Base-by-base conservation (phyloP, 2,329 filamentous ascomycete species). In the Epichloe gansuensis region DNA sequence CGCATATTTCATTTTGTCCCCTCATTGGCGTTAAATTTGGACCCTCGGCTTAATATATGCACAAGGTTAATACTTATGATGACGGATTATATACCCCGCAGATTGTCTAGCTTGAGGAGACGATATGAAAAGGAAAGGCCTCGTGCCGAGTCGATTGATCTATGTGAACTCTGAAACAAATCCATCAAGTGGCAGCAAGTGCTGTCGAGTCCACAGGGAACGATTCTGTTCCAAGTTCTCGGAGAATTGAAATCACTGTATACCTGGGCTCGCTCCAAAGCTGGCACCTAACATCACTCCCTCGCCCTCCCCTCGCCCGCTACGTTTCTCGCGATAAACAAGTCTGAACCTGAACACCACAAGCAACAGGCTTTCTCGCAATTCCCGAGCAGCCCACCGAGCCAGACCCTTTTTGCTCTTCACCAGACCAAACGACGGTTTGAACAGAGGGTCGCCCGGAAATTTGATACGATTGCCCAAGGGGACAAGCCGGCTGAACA, bases 341-440 rank as follows among this genome's bases (percentile, higher is more conserved):
- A 13, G 54, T 51, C 31, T 54, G 37, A 48, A 43, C 25, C 12
- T 51, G 38, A 7, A 54, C 52, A 34, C 38, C 41, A 28, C 28
- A 28, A 15, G 44, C 25, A 4, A 41, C 21, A 9, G 44, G 17
- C 13, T 54, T 48, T n/a, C 44, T 41, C 28, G 28, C 11, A 28
- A 48, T 34, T 2, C 9, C 44, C 28, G 37, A 37, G 28, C 23
- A 28, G 2, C 31, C 38, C 23, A 34, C 31, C 39, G 21, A 45
- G 6, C 23, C 31, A 34, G 38, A 37, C 55, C 54, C 41, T 2
- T 54, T 31, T 2, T n/a, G 49, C 12, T 59, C 52, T 13, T 61
- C 58, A 13, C 59, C 59, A 17, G 60, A 63, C 65, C 64, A 66
- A 37, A 67, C 61, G 34, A 55, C 53, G 41, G 65, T 62, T 42